Evolutionary conservation across 2,329 filamentous ascomycete species (phyloP).

Genomic region (Fusarium xylarioides): DNA sequence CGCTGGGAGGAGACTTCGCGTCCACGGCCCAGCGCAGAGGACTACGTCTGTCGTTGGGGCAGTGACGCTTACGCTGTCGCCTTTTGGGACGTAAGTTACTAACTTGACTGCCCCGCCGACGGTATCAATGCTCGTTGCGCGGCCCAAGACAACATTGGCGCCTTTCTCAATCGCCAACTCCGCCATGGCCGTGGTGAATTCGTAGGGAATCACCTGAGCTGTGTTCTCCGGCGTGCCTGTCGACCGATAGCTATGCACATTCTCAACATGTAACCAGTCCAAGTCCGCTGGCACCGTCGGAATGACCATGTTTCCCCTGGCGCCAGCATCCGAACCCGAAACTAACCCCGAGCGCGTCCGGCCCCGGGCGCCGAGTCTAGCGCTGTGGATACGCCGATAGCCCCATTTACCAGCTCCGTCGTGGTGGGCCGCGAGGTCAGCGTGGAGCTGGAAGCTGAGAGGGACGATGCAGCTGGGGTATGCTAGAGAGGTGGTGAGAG

Average conservation of each 20-base stretch:
- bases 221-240: background rate
- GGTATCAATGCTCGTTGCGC: background rate
- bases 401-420: background rate
- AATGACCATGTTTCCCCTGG: background rate
- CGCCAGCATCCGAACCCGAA: background rate
- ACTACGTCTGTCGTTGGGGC: background rate
- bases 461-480: background rate
- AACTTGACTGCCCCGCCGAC: rapidly evolving
- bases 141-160: background rate
- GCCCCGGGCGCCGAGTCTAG: background rate
- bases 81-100: background rate
- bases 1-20: background rate
- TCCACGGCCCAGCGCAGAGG: background rate
- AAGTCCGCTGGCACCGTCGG: background rate
- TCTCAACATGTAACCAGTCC: background rate
- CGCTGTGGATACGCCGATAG: background rate
- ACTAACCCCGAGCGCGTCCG: background rate
- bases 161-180: background rate
- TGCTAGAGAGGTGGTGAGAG: background rate
- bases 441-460: background rate
- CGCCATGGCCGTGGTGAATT: background rate
- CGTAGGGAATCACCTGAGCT: background rate
- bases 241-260: background rate
- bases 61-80: background rate
- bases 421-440: background rate